Conservation (phyloP, 2,329 filamentous ascomycete genomes). For the Alternaria conjuncta region DNA sequence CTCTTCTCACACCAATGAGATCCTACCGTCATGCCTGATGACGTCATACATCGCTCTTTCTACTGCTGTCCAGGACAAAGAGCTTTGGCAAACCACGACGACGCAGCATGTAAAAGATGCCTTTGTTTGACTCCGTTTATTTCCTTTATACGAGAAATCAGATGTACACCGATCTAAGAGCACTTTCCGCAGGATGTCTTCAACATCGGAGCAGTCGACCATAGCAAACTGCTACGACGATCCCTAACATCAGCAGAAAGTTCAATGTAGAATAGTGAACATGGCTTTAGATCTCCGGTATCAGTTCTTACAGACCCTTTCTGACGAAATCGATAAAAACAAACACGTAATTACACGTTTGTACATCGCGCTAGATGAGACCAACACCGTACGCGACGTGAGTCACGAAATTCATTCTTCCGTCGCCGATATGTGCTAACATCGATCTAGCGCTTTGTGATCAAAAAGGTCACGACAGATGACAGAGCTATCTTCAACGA, state of each 20-base stretch:
- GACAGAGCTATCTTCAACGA: background rate
- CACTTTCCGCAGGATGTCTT: background rate
- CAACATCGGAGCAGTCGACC: background rate
- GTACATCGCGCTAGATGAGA: background rate
- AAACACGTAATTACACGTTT: background rate
- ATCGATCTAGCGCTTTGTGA: background rate
- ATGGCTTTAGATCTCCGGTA: background rate
- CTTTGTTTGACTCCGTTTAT: background rate
- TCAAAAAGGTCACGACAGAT: background rate
- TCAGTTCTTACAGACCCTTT: background rate
- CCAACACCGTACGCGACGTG: background rate
- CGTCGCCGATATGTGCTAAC: background rate
- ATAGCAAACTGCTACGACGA: background rate
- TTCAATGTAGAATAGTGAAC: background rate
- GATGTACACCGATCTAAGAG: background rate
- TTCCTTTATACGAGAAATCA: background rate
- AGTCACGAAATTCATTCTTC: background rate
- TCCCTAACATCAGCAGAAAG: background rate
- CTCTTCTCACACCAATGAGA: background rate
- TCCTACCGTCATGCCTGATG: background rate
- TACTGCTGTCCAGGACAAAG: background rate
- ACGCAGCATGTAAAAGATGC: background rate
- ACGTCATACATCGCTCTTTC: background rate
- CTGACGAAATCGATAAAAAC: background rate
- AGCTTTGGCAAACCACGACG: background rate